A percentile compares a stretch with the other conserved stretches of the same genome.
Conservation (phyloP, 305 asterid genomes). For the Plantago rigida region DNA sequence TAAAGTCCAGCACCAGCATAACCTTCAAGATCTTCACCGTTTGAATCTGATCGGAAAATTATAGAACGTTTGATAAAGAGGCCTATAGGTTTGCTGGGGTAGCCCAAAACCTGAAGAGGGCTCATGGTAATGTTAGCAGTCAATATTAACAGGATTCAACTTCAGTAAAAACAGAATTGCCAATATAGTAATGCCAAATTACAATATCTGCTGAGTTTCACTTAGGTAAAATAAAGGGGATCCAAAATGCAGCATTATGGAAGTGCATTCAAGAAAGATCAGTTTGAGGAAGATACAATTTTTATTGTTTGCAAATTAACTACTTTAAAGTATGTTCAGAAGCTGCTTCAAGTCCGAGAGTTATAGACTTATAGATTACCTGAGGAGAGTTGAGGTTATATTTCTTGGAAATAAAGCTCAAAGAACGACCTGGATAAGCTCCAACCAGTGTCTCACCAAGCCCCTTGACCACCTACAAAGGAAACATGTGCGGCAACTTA, state of each 20-base stretch:
- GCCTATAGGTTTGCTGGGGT: constrained; percentile 97
- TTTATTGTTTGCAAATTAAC: constrained; percentile 1
- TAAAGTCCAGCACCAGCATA: constrained; percentile 99
- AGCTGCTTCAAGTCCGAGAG: constrained; percentile 18
- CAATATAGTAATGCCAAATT: constrained; percentile 4
- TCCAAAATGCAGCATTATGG: background rate
- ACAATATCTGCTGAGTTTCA: constrained; percentile 17
- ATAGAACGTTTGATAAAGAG: constrained; percentile 73
- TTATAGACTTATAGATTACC: constrained; percentile 38
- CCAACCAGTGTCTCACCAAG: constrained; percentile 99
- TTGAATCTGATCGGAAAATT: constrained; percentile 97
- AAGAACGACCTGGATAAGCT: constrained; percentile 98
- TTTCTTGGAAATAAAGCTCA: constrained; percentile 91
- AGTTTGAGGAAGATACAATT: too few species aligned
- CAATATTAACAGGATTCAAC: background rate
- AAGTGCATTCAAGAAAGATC: background rate
- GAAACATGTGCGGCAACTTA: constrained; percentile 22
- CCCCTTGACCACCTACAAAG: constrained; percentile 86
- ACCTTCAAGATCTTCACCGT: constrained; percentile 99
- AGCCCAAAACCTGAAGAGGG: constrained; percentile 72
- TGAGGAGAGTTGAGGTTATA: constrained; percentile 63
- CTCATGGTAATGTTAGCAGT: constrained; percentile 23
- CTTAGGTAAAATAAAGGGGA: constrained; percentile 2
- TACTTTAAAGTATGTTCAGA: constrained; percentile 10
- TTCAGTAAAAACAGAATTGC: background rate